Conservation (phyloP, 1,284 basidiomycete species). For the Rhizoctonia solani region DNA sequence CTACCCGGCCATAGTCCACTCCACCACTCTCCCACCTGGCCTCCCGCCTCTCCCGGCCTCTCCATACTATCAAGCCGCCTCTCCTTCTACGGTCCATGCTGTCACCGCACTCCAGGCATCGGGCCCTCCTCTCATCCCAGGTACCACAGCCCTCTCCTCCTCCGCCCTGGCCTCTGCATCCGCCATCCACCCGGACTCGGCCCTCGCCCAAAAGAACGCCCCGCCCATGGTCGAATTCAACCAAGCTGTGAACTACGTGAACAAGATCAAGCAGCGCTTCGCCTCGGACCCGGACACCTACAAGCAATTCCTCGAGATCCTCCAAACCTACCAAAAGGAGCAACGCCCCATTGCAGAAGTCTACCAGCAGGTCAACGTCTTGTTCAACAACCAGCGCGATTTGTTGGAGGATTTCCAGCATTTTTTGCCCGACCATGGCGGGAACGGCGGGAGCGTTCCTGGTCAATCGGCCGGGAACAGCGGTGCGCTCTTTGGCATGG, state of each 20-base stretch:
- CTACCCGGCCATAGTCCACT: conserved; percentile 37
- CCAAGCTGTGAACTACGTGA: conserved; percentile 96
- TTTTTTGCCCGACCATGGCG: conserved; percentile 78
- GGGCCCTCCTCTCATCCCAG: conserved; percentile 38
- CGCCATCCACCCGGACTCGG: conserved; percentile 37
- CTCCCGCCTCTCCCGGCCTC: conserved; percentile 21
- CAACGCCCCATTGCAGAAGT: conserved; percentile 89
- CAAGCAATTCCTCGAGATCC: conserved; percentile 96
- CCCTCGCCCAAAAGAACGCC: conserved; percentile 38
- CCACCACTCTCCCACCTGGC: conserved; percentile 16
- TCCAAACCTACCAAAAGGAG: conserved; percentile 98
- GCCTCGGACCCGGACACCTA: conserved; percentile 93
- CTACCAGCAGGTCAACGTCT: conserved; percentile 86
- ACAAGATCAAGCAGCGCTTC: conserved; percentile 97
- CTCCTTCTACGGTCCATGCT: conserved; percentile 38
- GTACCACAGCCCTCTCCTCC: conserved; percentile 19
- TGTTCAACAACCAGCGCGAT: conserved; percentile 93
- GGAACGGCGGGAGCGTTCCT: conserved; percentile 42
- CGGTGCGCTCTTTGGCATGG: conserved; percentile 48
- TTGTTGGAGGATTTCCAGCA: conserved; percentile 95
- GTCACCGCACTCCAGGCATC: conserved; percentile 38
- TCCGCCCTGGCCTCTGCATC: conserved; percentile 30
- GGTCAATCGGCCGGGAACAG: conserved; percentile 33
- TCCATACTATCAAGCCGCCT: conserved; percentile 35
- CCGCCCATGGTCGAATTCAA: conserved; percentile 72